These are phyloP conservation scores for Hypoxylon sp. DNA, from an alignment of 2,329 filamentous ascomycete genomes.

Conservation along the genomic window DNA sequence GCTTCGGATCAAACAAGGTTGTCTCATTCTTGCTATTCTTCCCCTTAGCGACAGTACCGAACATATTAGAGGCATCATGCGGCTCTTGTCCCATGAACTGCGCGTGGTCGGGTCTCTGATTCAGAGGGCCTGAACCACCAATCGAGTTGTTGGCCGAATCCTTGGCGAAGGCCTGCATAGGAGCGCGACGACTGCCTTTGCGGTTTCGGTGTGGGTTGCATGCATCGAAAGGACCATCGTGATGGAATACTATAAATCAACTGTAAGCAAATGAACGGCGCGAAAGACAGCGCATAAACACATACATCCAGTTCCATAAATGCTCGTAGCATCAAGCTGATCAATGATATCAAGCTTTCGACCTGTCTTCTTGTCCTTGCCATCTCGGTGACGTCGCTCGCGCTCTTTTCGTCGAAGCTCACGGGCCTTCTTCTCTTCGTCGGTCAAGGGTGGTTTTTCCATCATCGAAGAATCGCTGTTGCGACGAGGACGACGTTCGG, in stretches of 20 bases:
- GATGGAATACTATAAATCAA: slow-evolving; percentile 81
- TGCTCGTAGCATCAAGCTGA: slow-evolving; percentile 93
- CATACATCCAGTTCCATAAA: slow-evolving; percentile 91
- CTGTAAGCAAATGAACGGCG: slow-evolving; percentile 10
- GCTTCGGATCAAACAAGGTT: slow-evolving; percentile 72
- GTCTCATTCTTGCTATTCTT: slow-evolving; percentile 52
- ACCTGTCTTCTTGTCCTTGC: slow-evolving; percentile 57
- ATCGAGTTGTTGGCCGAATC: slow-evolving; percentile 92
- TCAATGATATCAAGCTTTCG: slow-evolving; percentile 87
- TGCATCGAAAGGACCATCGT: slow-evolving; percentile 96
- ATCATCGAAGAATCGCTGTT: slow-evolving; percentile 83
- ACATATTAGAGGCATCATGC: slow-evolving; percentile 89
- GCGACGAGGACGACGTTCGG: slow-evolving; percentile 66
- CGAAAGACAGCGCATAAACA: slow-evolving; percentile 39
- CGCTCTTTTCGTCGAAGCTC: slow-evolving; percentile 62
- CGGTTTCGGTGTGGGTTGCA: slow-evolving; percentile 94
- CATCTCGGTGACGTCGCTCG: slow-evolving; percentile 61
- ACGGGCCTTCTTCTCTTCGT: slow-evolving; percentile 64
- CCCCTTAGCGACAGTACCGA: slow-evolving; percentile 52
- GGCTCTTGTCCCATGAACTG: slow-evolving; percentile 83
- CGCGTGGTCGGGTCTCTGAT: slow-evolving; percentile 81
- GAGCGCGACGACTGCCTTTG: slow-evolving; percentile 80
- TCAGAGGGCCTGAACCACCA: slow-evolving; percentile 86
- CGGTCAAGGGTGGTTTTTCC: slow-evolving; percentile 67
- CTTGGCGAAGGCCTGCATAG: slow-evolving; percentile 95